Evolutionary conservation across 768 basidiomycete genomes (phyloP).

Genomic region (Kwoniella sp.): DNA sequence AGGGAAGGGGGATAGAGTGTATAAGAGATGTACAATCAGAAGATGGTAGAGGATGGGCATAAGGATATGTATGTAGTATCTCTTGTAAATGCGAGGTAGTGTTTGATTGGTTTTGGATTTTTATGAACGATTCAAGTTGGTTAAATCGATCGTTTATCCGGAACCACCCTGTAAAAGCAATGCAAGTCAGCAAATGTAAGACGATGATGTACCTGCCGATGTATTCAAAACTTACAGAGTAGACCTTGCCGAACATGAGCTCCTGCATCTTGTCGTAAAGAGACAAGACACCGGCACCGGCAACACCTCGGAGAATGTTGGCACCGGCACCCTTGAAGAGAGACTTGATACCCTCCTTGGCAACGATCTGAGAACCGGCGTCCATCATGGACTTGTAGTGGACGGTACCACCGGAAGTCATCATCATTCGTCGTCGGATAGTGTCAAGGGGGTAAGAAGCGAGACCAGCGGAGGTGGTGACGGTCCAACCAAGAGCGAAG

Average conservation of each 20-base stretch:
- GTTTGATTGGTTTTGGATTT: constrained; percentile 4
- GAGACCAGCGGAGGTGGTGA: constrained; percentile 98
- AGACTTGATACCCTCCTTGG: constrained; percentile 92
- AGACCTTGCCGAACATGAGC: constrained; percentile 95
- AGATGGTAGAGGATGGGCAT: constrained; percentile 12
- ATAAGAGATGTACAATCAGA: constrained; percentile 10
- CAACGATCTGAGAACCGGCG: constrained; percentile 88
- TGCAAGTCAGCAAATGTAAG: constrained; percentile 9
- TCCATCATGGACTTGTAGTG: constrained; percentile 99
- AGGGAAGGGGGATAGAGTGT: constrained; percentile 8
- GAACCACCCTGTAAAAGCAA: constrained; percentile 44
- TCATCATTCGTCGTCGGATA: constrained; percentile 99
- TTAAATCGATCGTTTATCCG: constrained; percentile 45
- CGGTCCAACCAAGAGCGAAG: constrained; percentile 97
- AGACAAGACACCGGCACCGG: constrained; percentile 98
- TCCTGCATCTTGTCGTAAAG: constrained; percentile 98
- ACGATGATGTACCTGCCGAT: background rate
- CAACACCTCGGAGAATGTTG: constrained; percentile 94
- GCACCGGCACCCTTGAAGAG: constrained; percentile 99
- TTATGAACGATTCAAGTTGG: constrained; percentile 17
- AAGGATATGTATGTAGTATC: constrained; percentile 6
- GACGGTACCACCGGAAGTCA: constrained; percentile 91
- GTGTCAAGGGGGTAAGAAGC: constrained; percentile 69
- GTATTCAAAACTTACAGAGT: constrained; percentile 72
- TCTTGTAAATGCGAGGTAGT: constrained; percentile 24